Evolutionary conservation across 2,329 filamentous ascomycete genomes (phyloP).

Genomic region (Alternaria tenuissima): DNA sequence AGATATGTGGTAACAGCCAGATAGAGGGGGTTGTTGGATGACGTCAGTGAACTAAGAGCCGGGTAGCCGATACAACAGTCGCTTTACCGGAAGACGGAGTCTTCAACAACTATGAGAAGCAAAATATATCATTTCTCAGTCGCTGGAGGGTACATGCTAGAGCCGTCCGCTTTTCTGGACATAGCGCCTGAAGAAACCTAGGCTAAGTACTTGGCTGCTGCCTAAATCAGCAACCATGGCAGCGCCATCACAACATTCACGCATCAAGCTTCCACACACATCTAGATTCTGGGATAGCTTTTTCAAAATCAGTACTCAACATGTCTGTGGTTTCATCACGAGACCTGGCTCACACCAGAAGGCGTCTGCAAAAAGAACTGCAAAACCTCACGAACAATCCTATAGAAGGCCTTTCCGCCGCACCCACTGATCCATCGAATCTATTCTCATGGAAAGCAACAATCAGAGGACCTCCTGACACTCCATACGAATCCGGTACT

Average conservation of each 20-base stretch:
- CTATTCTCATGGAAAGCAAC: not conserved
- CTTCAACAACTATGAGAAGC: not conserved
- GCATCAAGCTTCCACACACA: not conserved
- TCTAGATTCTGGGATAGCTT: not conserved
- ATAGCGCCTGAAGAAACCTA: not conserved
- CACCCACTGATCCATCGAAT: not conserved
- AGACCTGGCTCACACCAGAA: not conserved
- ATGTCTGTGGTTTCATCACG: not conserved
- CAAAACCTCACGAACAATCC: not conserved
- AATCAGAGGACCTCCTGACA: not conserved
- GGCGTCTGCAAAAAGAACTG: not conserved
- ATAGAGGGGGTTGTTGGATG: not conserved
- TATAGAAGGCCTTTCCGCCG: not conserved
- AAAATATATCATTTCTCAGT: not conserved
- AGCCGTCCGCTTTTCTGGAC: too few species aligned
- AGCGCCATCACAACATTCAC: not conserved
- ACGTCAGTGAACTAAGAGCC: not conserved
- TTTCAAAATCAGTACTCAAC: not conserved
- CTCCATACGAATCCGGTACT: not conserved
- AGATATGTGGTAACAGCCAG: not conserved
- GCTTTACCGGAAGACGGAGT: accelerated
- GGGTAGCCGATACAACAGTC: not conserved
- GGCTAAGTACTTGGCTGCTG: not conserved
- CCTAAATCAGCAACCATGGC: not conserved
- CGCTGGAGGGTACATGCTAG: too few species aligned